These are phyloP conservation scores for Croton laevigatus DNA, from an alignment of 441 rosid species.

Conservation along the genomic window DNA sequence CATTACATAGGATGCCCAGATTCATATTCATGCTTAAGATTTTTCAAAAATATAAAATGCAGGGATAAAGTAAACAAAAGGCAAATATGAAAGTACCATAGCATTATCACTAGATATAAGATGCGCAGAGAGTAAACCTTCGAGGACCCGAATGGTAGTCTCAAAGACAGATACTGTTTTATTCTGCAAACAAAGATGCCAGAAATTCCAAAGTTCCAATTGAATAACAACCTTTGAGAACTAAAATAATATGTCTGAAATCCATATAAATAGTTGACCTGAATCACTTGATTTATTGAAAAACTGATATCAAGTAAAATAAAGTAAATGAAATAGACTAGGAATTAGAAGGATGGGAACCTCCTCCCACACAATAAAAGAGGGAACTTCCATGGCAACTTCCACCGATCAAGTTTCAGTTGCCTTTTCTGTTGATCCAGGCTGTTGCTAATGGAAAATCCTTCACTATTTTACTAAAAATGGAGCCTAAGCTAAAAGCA, in stretches of 20 bases:
- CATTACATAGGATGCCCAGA: not conserved
- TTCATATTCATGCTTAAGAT: not conserved
- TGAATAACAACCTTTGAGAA: slow-evolving; percentile 8
- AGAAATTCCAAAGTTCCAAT: slow-evolving; percentile 24
- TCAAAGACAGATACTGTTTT: slow-evolving; percentile 96
- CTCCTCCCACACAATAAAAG: too few species aligned
- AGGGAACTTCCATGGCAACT: too few species aligned
- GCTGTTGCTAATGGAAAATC: too few species aligned
- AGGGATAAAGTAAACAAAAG: slow-evolving; percentile 5
- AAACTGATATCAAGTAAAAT: not conserved
- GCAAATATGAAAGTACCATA: slow-evolving; percentile 49
- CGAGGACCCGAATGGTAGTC: slow-evolving; percentile 88
- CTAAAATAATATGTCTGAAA: slow-evolving; percentile 13
- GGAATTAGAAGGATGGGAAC: not conserved
- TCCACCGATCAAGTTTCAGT: too few species aligned
- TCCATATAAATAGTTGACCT: not conserved
- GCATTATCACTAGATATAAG: slow-evolving; percentile 95
- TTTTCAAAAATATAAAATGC: slow-evolving; percentile 15
- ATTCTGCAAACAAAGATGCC: slow-evolving; percentile 52
- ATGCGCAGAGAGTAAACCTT: slow-evolving; percentile 97
- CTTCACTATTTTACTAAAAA: slow-evolving; percentile 10
- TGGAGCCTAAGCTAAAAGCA: slow-evolving; percentile 5
- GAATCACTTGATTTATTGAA: not conserved
- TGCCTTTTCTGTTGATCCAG: too few species aligned
- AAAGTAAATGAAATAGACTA: not conserved